Base-by-base conservation (phyloP, 164 flowering plant species). In the Annona squamosa region DNA sequence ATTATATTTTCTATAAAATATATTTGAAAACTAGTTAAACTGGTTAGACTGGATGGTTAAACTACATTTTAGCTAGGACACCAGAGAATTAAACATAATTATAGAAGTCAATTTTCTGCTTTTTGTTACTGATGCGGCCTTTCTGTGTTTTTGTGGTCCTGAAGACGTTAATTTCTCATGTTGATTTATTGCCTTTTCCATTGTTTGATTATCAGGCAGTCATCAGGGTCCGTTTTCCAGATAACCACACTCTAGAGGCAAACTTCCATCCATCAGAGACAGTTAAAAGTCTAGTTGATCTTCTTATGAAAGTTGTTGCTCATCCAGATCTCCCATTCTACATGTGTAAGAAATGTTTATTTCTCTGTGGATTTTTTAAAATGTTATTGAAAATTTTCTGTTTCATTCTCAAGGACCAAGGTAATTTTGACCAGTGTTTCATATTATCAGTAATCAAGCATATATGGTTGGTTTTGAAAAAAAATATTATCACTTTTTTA, bases 211-310 rank as follows among this genome's bases (percentile, higher is more conserved):
- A 1, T 79, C 85, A 92, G 98, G 84, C 90, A 26, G 73, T 82
- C 26, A 90, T 96, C 9, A 85, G 97, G 78, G 88, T 93, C 44
- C 91, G 97, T 0, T 96, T 96, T 77, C 99, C 98, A 70, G 98
- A 96, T 75, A 88, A 89, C 76, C 76, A 75, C 78, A 96, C 96
- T 45, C 63, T 96, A 13, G 95, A 96, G 86, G 88, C 84, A 37
- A 84, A 83, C 62, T 96, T 96, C 75, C 93, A 90, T 78, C 87
- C 99, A 64, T 90, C 97, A 16, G 99, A 96, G 77, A 88, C 84
- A 48, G 56, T 93, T 65, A 86, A 91, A 78, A 84, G 87, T 82
- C 80, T 96, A 72, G 63, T 86, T 78, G 92, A 90, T 79, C 85
- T 96, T 75, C 85, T 96, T 63, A 76, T 0, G 65, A 88, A 86